These are phyloP conservation scores for Leccinum fibrillosum DNA, from an alignment of 768 basidiomycete genomes.

Conservation along the genomic window DNA sequence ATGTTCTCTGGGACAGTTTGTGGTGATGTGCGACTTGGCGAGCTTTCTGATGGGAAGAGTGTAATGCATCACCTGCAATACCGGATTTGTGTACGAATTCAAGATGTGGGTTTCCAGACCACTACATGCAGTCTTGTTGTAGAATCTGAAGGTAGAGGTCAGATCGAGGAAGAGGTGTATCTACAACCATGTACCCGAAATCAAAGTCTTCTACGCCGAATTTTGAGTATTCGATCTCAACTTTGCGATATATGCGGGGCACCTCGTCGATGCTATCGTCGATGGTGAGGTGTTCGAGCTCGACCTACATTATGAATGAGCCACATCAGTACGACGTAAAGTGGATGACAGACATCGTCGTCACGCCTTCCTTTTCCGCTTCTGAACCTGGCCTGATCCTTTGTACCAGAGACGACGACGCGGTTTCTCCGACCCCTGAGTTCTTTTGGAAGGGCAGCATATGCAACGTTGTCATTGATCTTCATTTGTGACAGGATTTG, in stretches of 20 bases:
- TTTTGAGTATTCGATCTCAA: constrained; percentile 97
- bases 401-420: constrained; percentile 43
- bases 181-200: constrained; percentile 63
- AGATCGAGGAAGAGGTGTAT: not conserved
- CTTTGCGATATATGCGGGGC: constrained; percentile 81
- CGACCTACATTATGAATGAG: constrained; percentile 36
- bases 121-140: constrained; percentile 86
- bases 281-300: constrained; percentile 50
- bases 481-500: constrained; percentile 78
- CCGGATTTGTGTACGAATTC: constrained; percentile 93
- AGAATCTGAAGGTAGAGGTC: constrained; percentile 56
- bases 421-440: constrained; percentile 82
- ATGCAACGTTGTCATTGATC: constrained; percentile 85
- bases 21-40: constrained; percentile 90
- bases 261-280: constrained; percentile 58
- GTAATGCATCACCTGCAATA: constrained; percentile 91
- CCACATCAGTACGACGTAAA: not conserved
- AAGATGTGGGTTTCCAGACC: constrained; percentile 96
- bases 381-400: constrained; percentile 73
- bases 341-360: constrained; percentile 36
- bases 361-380: constrained; percentile 64
- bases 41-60: constrained; percentile 69
- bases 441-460: constrained; percentile 85
- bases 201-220: constrained; percentile 99
- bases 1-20: constrained; percentile 84